Conservation (phyloP, 352 stramenopile genomes). For the Phytophthora macrochlamydospora region DNA sequence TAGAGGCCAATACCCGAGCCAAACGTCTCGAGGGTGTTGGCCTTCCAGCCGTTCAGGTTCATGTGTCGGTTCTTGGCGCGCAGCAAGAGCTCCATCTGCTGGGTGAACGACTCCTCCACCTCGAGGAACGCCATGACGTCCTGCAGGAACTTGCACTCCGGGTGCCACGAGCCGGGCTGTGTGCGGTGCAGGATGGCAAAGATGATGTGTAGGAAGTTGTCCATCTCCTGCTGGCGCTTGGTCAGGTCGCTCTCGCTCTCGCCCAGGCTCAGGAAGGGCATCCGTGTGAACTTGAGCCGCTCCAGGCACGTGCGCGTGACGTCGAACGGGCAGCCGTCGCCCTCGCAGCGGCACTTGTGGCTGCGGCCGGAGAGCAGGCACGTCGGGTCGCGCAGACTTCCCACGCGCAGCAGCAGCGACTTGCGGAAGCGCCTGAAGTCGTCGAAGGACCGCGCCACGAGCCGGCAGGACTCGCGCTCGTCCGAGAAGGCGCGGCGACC, state of each 20-base stretch:
- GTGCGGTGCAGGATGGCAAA: conserved; percentile 83
- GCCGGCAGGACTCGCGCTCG: conserved; percentile 70
- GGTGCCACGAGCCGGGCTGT: conserved; percentile 65
- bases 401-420: conserved; percentile 69
- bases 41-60: conserved; percentile 80
- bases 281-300: conserved; percentile 74
- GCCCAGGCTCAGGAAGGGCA: conserved; percentile 67
- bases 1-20: conserved; percentile 68
- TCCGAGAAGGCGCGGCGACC: conserved; percentile 59
- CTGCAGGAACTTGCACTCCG: conserved; percentile 80
- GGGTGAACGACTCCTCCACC: conserved; percentile 72
- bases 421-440: conserved; percentile 81
- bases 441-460: conserved; percentile 76
- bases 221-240: conserved; percentile 78
- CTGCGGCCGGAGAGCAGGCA: conserved; percentile 39
- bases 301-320: conserved; percentile 74
- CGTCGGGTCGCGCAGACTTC: conserved; percentile 45
- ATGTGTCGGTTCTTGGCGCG: conserved; percentile 70
- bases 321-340: conserved; percentile 71
- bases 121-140: conserved; percentile 83
- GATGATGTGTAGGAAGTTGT: conserved; percentile 84
- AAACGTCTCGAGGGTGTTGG: conserved; percentile 75
- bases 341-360: conserved; percentile 65
- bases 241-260: conserved; percentile 50
- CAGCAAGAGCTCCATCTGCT: conserved; percentile 71